phyloP scores from a whole-genome alignment of 2,329 filamentous ascomycete genomes.

The Colletotrichum agaves region DNA sequence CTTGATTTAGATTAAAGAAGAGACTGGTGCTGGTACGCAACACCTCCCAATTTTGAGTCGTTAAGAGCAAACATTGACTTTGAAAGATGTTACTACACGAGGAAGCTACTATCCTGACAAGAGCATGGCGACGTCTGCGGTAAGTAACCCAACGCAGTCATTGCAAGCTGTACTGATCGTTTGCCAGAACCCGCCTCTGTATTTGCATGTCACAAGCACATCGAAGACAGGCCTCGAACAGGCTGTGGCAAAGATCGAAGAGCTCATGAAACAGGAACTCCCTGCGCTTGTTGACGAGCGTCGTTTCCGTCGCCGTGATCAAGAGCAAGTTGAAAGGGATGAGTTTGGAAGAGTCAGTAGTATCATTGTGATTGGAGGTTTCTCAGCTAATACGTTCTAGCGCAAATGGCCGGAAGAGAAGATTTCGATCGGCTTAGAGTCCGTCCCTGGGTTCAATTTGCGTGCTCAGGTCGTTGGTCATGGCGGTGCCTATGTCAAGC shows the following conservation, averaged over 20 bases:
- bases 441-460: slow-evolving; percentile 93
- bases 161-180: slow-evolving; percentile 13
- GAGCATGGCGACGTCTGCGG: slow-evolving; percentile 92
- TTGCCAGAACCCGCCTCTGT: slow-evolving; percentile 85
- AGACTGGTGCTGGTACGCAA: slow-evolving; percentile 99
- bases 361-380: slow-evolving; percentile 28
- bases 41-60: slow-evolving; percentile 60
- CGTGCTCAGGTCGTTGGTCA: slow-evolving; percentile 96
- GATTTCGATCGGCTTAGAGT: slow-evolving; percentile 90
- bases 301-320: slow-evolving; percentile 86
- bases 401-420: slow-evolving; percentile 99
- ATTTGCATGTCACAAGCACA: slow-evolving; percentile 94
- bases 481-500: slow-evolving; percentile 95
- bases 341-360: slow-evolving; percentile 85
- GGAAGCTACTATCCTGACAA: slow-evolving; percentile 98
- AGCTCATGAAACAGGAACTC: slow-evolving; percentile 95
- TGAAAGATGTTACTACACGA: slow-evolving; percentile 95
- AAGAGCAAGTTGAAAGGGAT: slow-evolving; percentile 85
- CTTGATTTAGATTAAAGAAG: slow-evolving; percentile 99
- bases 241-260: slow-evolving; percentile 88
- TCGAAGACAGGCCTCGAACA: slow-evolving; percentile 91
- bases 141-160: slow-evolving; percentile 60
- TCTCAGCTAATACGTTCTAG: slow-evolving; percentile 56
- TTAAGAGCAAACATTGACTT: slow-evolving; percentile 67
- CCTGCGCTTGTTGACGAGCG: slow-evolving; percentile 95